Evolutionary conservation across 2,329 filamentous ascomycete genomes (phyloP).

Genomic region (Fusarium secorum): DNA sequence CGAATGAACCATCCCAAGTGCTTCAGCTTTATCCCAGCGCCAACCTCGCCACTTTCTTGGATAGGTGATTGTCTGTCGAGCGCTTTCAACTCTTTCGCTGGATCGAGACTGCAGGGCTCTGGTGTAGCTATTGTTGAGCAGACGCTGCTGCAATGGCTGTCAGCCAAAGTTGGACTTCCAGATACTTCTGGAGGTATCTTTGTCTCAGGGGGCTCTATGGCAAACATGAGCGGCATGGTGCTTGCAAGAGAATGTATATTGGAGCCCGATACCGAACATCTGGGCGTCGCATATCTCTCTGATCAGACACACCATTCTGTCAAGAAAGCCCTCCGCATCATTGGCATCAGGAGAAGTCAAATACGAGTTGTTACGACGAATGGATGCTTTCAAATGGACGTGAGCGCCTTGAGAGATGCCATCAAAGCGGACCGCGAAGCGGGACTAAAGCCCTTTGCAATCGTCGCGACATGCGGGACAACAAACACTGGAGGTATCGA

Average conservation of each 20-base stretch:
- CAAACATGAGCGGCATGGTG: constrained; percentile 18
- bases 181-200: constrained; percentile 2
- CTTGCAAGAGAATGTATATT: constrained; percentile 2
- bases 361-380: neutral
- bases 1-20: constrained; percentile 9
- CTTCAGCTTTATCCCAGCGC: constrained; percentile 5
- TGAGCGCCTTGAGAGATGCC: neutral
- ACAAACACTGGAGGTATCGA: constrained; percentile 12
- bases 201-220: constrained; percentile 15
- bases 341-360: neutral
- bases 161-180: constrained; percentile 3
- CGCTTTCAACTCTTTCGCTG: constrained; percentile 14
- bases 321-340: neutral
- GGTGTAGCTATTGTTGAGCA: constrained; percentile 8
- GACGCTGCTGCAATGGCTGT: constrained; percentile 5
- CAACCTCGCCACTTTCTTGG: constrained; percentile 1
- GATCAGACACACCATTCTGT: constrained; percentile 17
- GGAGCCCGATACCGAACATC: neutral
- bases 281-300: constrained; percentile 3
- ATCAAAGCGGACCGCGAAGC: neutral
- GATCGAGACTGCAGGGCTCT: constrained; percentile 2
- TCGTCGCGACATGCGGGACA: constrained; percentile 3
- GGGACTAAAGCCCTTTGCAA: constrained; percentile 3
- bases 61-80: constrained; percentile 5
- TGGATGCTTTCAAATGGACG: neutral